These are phyloP conservation scores for Helicostylum pulchrum DNA, from an alignment of 192 early-diverging fungal genomes.

Conservation along the genomic window DNA sequence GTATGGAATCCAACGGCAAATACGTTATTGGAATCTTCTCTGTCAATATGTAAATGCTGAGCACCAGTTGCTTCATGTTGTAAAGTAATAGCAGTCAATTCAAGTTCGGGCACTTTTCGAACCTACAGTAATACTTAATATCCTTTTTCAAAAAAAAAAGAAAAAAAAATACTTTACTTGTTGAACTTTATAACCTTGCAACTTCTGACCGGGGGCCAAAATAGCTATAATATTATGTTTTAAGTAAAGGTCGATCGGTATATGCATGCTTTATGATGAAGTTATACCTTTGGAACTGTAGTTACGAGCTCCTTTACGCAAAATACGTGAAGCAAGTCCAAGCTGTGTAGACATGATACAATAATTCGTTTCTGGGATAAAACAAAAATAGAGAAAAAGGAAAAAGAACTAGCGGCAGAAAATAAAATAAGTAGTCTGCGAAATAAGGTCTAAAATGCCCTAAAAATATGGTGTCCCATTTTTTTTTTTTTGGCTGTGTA, in stretches of 20 bases:
- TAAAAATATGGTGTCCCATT: too few relatives aligned
- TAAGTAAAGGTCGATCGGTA: background rate
- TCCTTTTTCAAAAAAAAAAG: too few relatives aligned
- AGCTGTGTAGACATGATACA: conserved; percentile 20
- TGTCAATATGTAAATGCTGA: conserved; percentile 81
- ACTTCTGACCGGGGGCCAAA: conserved; percentile 13
- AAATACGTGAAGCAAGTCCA: conserved; percentile 4
- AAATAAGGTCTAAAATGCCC: too few relatives aligned
- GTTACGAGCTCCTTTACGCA: background rate
- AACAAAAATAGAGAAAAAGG: background rate
- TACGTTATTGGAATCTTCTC: conserved; percentile 90
- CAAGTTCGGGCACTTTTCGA: conserved; percentile 67
- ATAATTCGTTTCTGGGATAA: background rate
- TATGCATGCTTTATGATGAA: background rate
- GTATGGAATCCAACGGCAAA: conserved; percentile 93
- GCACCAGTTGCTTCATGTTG: conserved; percentile 78
- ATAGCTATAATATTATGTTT: background rate
- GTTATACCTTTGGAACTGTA: conserved; percentile 12
- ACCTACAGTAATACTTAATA: conserved; percentile 28
- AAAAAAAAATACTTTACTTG: conserved; percentile 15
- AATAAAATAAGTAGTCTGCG: too few relatives aligned
- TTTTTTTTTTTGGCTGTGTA: too few relatives aligned
- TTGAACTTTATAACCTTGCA: conserved; percentile 21
- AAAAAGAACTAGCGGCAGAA: background rate
- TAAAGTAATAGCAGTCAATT: conserved; percentile 72